Base-by-base conservation (phyloP, 805 yeast species). In the Lachancea quebecensis region DNA sequence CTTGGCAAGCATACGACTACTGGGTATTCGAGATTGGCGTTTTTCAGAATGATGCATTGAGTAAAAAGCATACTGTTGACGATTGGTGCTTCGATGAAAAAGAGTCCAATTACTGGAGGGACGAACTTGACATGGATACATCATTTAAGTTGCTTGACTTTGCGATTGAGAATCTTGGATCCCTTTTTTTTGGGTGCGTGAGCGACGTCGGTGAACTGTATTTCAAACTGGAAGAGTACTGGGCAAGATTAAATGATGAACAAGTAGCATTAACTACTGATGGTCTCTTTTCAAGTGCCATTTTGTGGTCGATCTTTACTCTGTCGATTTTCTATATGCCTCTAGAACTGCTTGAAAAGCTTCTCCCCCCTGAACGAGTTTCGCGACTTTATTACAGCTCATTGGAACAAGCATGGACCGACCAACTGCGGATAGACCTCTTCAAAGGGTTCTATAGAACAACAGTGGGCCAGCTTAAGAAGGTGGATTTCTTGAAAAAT, bases 161-260 rank as follows among this genome's bases (percentile, higher is more conserved):
- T 44, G 48, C 67, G 1, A 49, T 60, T 43, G 65, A 61, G 45
- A 56, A 55, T n/a, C 37, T 64, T 10, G 68, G 69, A 3, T 48
- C 56, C 2, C 46, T 65, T 18, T 64, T 47, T 50, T 60, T 64
- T 49, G 66, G 66, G 9, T 48, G 52, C n/a, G 35, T 65, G 12
- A 54, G 58, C 30, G 67, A 64, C 41, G 54, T 64, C 2, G 52
- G 56, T 12, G 65, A 62, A 11, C 45, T 62, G 21, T 60, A 58
- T 27, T 18, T 51, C 10, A 46, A 55, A 28, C 46, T 60, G 25
- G 60, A 57, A 28, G 48, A 37, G 15, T 58, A 53, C 38, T 59
- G 62, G 58, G 46, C 49, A 21, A 47, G 57, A 17, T 48, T 52
- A n/a, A 48, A 52, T n/a, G 32, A 17, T n/a, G 4, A 28, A 5